A percentile compares a stretch with the other conserved stretches of the same genome.
Evolutionary conservation across 441 rosid genomes (phyloP).

Genomic region (Populus hybrid): DNA sequence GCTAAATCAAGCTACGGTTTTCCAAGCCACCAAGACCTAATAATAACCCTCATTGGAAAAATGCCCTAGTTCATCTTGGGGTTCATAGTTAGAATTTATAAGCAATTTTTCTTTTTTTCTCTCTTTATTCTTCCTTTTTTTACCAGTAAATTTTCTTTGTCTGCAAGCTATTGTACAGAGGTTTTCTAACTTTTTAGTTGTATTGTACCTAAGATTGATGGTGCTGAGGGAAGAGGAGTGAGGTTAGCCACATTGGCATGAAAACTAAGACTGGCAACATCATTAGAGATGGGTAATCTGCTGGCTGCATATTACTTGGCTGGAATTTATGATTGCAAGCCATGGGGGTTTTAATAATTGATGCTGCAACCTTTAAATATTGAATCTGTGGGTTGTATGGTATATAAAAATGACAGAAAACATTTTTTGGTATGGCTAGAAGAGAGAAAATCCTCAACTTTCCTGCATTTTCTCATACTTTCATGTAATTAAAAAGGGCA

Average conservation of each 20-base stretch:
- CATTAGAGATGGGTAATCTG: neutral
- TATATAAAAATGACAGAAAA: neutral
- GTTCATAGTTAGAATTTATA: neutral
- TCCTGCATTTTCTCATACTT: neutral
- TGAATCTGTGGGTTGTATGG: neutral
- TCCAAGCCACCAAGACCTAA: neutral
- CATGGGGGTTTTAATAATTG: neutral
- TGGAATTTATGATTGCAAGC: neutral
- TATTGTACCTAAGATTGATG: slow-evolving; percentile 2
- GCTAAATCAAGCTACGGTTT: neutral
- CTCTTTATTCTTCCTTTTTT: too few relatives aligned
- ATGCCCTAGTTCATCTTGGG: neutral
- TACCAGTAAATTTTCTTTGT: slow-evolving; percentile 10
- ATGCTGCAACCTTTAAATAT: neutral
- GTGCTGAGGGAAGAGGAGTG: neutral
- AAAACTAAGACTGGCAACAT: slow-evolving; percentile 10
- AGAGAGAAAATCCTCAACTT: neutral
- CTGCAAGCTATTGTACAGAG: slow-evolving; percentile 9
- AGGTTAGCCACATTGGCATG: neutral
- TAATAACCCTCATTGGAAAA: neutral
- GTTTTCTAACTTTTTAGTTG: neutral
- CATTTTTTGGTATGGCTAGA: neutral
- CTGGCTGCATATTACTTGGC: slow-evolving; percentile 3
- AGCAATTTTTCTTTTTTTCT: neutral
- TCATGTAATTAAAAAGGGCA: neutral